A percentile compares a stretch with the other conserved stretches of the same genome.
Evolutionary conservation across 179 eudicot species (phyloP).

Genomic region (Spergularia azorica): DNA sequence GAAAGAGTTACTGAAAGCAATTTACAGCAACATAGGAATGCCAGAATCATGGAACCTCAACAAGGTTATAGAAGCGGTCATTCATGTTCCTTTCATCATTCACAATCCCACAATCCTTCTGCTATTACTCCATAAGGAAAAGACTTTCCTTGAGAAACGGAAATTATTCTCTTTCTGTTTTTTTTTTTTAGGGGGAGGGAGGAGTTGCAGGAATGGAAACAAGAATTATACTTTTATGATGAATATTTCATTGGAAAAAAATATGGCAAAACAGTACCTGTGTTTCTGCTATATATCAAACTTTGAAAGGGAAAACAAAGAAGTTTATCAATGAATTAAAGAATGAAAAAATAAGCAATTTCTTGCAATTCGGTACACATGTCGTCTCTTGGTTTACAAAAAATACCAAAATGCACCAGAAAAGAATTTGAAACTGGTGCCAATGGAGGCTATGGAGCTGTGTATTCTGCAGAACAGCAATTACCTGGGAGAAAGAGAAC

Average conservation of each 20-base stretch:
- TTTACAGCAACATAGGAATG: neutral
- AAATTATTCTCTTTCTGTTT: neutral
- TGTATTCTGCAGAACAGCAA: neutral
- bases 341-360: neutral
- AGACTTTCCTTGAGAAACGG: neutral
- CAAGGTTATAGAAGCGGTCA: neutral
- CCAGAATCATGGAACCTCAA: neutral
- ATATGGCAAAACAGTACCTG: neutral
- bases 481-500: constrained; percentile 19
- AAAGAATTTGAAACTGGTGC: constrained; percentile 11
- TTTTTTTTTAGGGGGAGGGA: neutral
- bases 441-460: neutral
- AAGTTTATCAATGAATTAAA: neutral
- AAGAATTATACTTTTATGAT: neutral
- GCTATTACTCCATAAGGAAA: neutral
- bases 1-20: neutral
- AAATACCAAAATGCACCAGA: neutral
- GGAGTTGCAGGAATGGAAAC: neutral
- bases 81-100: neutral
- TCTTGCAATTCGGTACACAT: neutral
- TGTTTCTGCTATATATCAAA: constrained; percentile 9
- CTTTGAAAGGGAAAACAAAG: neutral
- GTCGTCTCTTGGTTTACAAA: constrained; percentile 3
- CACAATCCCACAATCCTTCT: neutral
- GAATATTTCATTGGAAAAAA: neutral